These are phyloP conservation scores for Brassica rapa DNA, from an alignment of 345 rosid genomes.

Conservation along the genomic window DNA sequence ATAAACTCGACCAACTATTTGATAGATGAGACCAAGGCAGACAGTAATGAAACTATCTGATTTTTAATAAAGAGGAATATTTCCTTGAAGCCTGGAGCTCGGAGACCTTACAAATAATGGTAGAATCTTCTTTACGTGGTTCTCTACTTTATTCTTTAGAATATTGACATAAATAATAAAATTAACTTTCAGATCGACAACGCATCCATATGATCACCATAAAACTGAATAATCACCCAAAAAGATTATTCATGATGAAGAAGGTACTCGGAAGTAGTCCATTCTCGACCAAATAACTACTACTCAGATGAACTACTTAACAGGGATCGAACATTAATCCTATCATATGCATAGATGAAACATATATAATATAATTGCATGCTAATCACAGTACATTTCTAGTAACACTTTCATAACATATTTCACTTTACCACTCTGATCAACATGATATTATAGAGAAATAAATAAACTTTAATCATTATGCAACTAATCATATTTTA, in stretches of 20 bases:
- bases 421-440: slow-evolving; percentile 8
- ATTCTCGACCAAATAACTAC: background rate
- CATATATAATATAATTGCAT: background rate
- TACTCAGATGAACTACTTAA: background rate
- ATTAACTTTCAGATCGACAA: slow-evolving; percentile 11
- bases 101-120: slow-evolving; percentile 39
- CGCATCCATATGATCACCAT: background rate
- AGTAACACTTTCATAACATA: background rate
- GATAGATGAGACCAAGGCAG: background rate
- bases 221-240: background rate
- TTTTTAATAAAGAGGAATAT: slow-evolving; percentile 18
- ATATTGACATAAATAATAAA: slow-evolving; percentile 3
- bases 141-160: slow-evolving; percentile 13
- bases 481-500: slow-evolving; percentile 12
- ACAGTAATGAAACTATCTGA: background rate
- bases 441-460: background rate
- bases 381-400: background rate
- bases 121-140: slow-evolving; percentile 30
- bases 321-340: background rate
- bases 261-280: background rate
- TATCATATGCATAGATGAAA: background rate
- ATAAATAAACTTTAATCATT: background rate
- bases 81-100: slow-evolving; percentile 40
- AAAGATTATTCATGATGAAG: background rate
- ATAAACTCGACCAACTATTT: slow-evolving; percentile 6